phyloP scores from a whole-genome alignment of 2,329 filamentous ascomycete species.

The Hymenoscyphus fructigenus region DNA sequence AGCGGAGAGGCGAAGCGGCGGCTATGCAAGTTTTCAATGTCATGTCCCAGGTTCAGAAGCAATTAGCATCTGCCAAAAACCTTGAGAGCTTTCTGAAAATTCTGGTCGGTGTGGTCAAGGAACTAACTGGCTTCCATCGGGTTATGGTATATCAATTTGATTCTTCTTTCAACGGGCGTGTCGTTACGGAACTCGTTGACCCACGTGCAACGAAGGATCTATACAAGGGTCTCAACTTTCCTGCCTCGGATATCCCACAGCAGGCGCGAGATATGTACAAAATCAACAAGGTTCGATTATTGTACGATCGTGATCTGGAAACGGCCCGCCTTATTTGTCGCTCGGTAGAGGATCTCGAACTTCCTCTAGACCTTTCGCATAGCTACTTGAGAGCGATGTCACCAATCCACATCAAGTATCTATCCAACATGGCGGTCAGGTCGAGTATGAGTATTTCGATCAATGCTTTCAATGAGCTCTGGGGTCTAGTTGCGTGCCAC shows the following conservation, averaged over 20 bases:
- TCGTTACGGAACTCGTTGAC: conserved; percentile 85
- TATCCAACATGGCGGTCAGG: conserved; percentile 86
- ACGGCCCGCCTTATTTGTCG: conserved; percentile 82
- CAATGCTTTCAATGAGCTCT: conserved; percentile 79
- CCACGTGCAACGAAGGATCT: conserved; percentile 76
- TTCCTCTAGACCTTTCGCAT: conserved; percentile 66
- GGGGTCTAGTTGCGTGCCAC: conserved; percentile 87
- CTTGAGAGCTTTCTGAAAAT: conserved; percentile 77
- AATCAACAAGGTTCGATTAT: conserved; percentile 81
- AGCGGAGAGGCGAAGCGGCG: conserved; percentile 73
- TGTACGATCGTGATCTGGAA: conserved; percentile 80
- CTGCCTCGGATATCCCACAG: conserved; percentile 80
- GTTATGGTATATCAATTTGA: conserved; percentile 96
- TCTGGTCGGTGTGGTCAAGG: conserved; percentile 81
- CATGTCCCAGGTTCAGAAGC: conserved; percentile 88
- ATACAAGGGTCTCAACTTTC: conserved; percentile 86
- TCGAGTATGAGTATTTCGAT: conserved; percentile 95
- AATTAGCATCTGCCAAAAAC: conserved; percentile 69
- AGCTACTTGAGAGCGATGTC: conserved; percentile 88
- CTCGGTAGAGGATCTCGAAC: conserved; percentile 68
- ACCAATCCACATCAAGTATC: conserved; percentile 84
- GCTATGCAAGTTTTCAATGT: conserved; percentile 91
- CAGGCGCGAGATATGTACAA: conserved; percentile 89
- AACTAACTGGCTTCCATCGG: conserved; percentile 85
- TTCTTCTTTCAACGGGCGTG: conserved; percentile 75